Percentiles rank a stretch among this genome's conserved stretches.
These are phyloP conservation scores for Phytophthora crassamura DNA, from an alignment of 352 stramenopile genomes.

Conservation along the genomic window DNA sequence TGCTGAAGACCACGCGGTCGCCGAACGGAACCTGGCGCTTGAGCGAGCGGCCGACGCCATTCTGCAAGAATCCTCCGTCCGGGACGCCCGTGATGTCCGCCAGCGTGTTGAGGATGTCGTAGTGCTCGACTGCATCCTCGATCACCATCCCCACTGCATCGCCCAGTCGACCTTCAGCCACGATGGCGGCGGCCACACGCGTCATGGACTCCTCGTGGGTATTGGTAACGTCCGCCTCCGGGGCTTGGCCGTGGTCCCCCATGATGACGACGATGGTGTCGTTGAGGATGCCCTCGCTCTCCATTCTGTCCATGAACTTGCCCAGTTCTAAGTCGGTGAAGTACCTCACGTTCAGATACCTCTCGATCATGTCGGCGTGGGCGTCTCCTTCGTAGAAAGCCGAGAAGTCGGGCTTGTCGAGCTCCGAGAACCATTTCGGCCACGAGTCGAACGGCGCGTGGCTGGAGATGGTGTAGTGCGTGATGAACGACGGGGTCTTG, in stretches of 20 bases:
- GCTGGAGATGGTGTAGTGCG: slow-evolving; percentile 71
- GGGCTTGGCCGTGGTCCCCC: slow-evolving; percentile 57
- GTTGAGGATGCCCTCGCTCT: slow-evolving; percentile 47
- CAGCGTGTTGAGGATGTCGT: slow-evolving; percentile 51
- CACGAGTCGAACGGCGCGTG: slow-evolving; percentile 45
- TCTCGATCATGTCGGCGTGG: slow-evolving; percentile 32
- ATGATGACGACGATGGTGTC: slow-evolving; percentile 63
- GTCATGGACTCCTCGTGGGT: slow-evolving; percentile 42
- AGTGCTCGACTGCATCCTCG: slow-evolving; percentile 41
- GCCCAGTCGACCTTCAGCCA: slow-evolving; percentile 45
- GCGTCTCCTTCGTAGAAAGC: slow-evolving; percentile 35
- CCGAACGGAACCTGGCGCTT: slow-evolving; percentile 46
- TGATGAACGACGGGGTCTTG: slow-evolving; percentile 57
- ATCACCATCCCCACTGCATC: slow-evolving; percentile 35
- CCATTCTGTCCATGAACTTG: slow-evolving; percentile 62
- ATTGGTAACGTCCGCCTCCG: slow-evolving; percentile 48
- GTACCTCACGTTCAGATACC: slow-evolving; percentile 53
- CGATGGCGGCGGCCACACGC: slow-evolving; percentile 35
- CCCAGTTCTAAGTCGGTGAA: slow-evolving; percentile 56
- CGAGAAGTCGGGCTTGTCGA: slow-evolving; percentile 47
- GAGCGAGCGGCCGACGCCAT: slow-evolving; percentile 46
- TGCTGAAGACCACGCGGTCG: slow-evolving; percentile 54
- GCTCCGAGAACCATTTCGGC: slow-evolving; percentile 46
- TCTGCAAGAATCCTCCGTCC: slow-evolving; percentile 39
- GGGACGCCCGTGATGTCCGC: slow-evolving; percentile 47